Percentiles rank a stretch among this genome's conserved stretches.
These are phyloP conservation scores for Rhizomucor pusillus DNA, from an alignment of 371 early-diverging fungal genomes.

Conservation along the genomic window DNA sequence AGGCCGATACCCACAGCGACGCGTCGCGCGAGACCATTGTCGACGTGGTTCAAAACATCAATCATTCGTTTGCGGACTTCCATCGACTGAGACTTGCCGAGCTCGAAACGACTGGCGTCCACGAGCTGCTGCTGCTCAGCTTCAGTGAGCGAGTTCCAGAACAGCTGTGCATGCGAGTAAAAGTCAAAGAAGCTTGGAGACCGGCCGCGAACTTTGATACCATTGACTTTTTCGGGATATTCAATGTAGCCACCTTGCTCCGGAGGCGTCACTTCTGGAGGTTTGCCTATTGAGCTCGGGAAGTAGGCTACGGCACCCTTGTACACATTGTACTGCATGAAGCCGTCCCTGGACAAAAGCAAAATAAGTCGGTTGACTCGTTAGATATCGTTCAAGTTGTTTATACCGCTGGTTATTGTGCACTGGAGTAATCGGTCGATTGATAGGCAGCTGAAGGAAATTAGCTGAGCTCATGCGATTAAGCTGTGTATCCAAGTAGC, in stretches of 20 bases:
- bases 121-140: slow-evolving; percentile 43
- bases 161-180: slow-evolving; percentile 45
- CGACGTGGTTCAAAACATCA: slow-evolving; percentile 35
- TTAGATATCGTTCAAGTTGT: no score
- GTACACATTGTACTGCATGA: slow-evolving; percentile 23
- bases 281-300: slow-evolving; percentile 29
- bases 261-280: slow-evolving; percentile 19
- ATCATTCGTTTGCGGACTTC: slow-evolving; percentile 37
- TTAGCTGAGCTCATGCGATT: slow-evolving; percentile 48
- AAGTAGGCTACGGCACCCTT: slow-evolving; percentile 31
- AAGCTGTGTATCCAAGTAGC: slow-evolving; percentile 53
- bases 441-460: slow-evolving; percentile 54
- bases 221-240: slow-evolving; percentile 25
- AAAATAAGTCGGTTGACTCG: slow-evolving; percentile 45
- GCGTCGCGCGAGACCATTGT: slow-evolving; percentile 37
- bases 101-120: slow-evolving; percentile 39
- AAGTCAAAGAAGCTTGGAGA: slow-evolving; percentile 34
- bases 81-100: slow-evolving; percentile 26
- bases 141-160: slow-evolving; percentile 38
- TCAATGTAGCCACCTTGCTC: slow-evolving; percentile 36
- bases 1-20: slow-evolving; percentile 38
- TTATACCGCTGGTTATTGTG: no score
- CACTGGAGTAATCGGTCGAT: slow-evolving; percentile 39
- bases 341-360: slow-evolving; percentile 48
- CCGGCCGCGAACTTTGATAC: slow-evolving; percentile 23